Evolutionary conservation across 83 land plant genomes (phyloP).

Genomic region (Diphasiastrum complanatum): DNA sequence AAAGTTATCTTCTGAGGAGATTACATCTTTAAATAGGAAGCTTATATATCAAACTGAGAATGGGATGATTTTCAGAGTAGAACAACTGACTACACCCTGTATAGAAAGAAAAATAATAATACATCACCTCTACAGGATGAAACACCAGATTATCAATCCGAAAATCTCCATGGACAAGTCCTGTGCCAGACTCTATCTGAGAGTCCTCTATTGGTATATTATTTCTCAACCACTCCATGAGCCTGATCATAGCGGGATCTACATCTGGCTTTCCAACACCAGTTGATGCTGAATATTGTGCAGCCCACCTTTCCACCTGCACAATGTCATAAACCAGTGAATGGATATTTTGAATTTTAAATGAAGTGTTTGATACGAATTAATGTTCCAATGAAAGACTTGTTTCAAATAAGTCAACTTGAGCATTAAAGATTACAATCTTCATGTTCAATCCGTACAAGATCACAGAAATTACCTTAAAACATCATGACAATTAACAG

Average conservation of each 20-base stretch:
- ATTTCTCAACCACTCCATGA: slow-evolving; percentile 63
- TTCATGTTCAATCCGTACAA: too few relatives aligned
- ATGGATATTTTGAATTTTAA: background rate
- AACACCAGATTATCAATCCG: slow-evolving; percentile 92
- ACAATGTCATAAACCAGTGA: slow-evolving; percentile 2
- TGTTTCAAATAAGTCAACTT: too few relatives aligned
- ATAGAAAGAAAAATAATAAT: too few relatives aligned
- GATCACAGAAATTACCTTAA: too few relatives aligned
- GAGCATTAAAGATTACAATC: too few relatives aligned
- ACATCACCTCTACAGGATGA: slow-evolving; percentile 73
- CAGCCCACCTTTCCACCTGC: slow-evolving; percentile 89
- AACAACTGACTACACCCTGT: too few relatives aligned
- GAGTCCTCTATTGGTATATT: slow-evolving; percentile 76
- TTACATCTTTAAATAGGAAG: background rate
- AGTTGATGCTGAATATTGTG: slow-evolving; percentile 81
- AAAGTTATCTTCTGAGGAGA: too few relatives aligned
- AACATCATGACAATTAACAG: too few relatives aligned
- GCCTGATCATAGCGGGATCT: slow-evolving; percentile 67
- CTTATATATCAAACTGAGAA: background rate
- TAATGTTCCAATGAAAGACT: too few relatives aligned
- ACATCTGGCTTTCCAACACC: slow-evolving; percentile 70
- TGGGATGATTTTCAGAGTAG: too few relatives aligned
- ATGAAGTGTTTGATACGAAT: background rate
- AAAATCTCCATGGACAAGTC: slow-evolving; percentile 96
- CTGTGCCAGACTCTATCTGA: slow-evolving; percentile 38